phyloP scores from a whole-genome alignment of 169 alveolate species.

The Neospora caninum region DNA sequence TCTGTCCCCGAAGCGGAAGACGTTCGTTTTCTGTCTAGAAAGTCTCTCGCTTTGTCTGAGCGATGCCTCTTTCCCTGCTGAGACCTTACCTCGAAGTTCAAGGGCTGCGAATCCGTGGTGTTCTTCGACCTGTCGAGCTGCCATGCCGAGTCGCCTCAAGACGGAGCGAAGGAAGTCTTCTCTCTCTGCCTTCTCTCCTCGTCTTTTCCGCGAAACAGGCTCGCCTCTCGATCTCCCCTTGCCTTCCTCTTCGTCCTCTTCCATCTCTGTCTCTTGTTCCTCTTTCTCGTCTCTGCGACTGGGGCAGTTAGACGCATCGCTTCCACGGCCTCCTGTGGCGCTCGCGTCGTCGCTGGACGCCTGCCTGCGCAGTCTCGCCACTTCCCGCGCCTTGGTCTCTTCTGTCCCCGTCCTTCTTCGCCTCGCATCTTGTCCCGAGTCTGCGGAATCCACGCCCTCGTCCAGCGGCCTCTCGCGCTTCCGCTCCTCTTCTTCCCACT shows the following conservation, averaged over 20 bases:
- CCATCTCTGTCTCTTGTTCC: background rate
- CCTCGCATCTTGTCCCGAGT: too few species aligned
- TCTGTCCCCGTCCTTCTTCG: background rate
- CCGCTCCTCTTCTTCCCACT: background rate
- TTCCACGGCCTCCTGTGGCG: background rate
- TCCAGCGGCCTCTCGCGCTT: background rate
- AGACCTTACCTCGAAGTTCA: background rate
- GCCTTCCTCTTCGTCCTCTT: background rate
- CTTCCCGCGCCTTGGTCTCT: background rate
- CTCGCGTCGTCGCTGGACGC: background rate
- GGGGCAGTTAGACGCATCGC: too few species aligned
- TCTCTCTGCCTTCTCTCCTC: background rate
- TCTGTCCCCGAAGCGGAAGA: too few species aligned
- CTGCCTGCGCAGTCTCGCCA: background rate
- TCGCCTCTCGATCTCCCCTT: background rate
- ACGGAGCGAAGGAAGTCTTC: background rate
- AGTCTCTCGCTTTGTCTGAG: too few species aligned
- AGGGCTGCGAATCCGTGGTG: background rate
- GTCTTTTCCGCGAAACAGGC: background rate
- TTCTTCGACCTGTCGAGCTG: background rate
- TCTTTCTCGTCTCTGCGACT: background rate
- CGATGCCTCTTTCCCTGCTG: too few species aligned
- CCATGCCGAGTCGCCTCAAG: background rate
- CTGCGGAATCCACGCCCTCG: background rate
- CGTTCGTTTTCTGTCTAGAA: too few species aligned